These are phyloP conservation scores for Coemansia umbellata DNA, from an alignment of 192 early-diverging fungal genomes.

Conservation along the genomic window DNA sequence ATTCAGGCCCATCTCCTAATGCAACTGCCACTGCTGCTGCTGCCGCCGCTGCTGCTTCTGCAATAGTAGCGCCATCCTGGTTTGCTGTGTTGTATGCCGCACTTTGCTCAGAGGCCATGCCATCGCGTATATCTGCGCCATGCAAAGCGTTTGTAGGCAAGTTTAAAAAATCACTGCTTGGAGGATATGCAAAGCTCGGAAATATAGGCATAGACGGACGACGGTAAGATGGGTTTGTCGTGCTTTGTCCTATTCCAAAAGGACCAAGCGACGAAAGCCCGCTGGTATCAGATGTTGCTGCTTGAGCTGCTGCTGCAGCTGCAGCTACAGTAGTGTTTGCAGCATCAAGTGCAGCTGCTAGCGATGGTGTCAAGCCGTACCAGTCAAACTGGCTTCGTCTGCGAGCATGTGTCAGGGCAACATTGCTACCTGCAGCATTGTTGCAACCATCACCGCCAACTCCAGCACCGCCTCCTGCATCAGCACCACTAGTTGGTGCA, in stretches of 20 bases:
- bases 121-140: background rate
- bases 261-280: constrained; percentile 18
- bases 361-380: constrained; percentile 48
- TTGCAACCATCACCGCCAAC: background rate
- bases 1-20: constrained; percentile 15
- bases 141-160: constrained; percentile 5
- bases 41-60: constrained; percentile 18
- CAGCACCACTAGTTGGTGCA: background rate
- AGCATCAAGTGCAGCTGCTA: constrained; percentile 34
- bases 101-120: constrained; percentile 9
- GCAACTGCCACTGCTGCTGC: constrained; percentile 33
- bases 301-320: constrained; percentile 9
- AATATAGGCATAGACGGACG: constrained; percentile 51
- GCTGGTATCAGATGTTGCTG: constrained; percentile 1
- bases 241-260: constrained; percentile 10
- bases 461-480: background rate
- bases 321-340: constrained; percentile 24
- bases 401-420: constrained; percentile 24
- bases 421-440: background rate
- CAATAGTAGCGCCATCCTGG: constrained; percentile 4
- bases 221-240: constrained; percentile 18
- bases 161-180: constrained; percentile 21
- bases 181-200: constrained; percentile 26
- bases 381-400: constrained; percentile 51
- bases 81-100: constrained; percentile 2